A percentile compares a stretch with the other conserved stretches of the same genome.
phyloP scores from a whole-genome alignment of 202 grass and related monocot genomes.

The Schoenoplectus triqueter region DNA sequence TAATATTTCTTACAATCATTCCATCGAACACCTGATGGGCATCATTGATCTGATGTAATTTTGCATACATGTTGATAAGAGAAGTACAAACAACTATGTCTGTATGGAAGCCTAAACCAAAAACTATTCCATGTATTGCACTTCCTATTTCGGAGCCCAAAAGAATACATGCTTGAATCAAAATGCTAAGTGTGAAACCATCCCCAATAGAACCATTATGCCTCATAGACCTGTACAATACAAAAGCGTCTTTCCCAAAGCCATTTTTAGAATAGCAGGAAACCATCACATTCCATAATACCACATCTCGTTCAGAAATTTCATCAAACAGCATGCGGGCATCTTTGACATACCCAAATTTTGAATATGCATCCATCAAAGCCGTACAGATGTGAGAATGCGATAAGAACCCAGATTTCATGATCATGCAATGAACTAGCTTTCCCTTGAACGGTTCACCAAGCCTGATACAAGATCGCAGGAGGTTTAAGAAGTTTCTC shows the following conservation, averaged over 20 bases:
- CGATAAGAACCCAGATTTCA: constrained; percentile 26
- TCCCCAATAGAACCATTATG: constrained; percentile 49
- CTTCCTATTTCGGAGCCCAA: constrained; percentile 30
- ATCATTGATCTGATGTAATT: constrained; percentile 41
- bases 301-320: constrained; percentile 18
- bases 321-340: constrained; percentile 33
- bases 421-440: constrained; percentile 18
- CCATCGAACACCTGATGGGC: constrained; percentile 58
- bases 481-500: constrained; percentile 30
- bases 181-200: constrained; percentile 78
- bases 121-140: constrained; percentile 51
- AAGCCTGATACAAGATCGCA: constrained; percentile 26
- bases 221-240: constrained; percentile 45
- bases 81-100: constrained; percentile 79
- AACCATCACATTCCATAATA: constrained; percentile 42
- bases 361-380: constrained; percentile 23
- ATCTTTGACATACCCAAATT: constrained; percentile 30
- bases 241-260: constrained; percentile 47
- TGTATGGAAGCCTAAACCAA: constrained; percentile 51
- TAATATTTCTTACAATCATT: constrained; percentile 52
- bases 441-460: constrained; percentile 1
- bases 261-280: constrained; percentile 58
- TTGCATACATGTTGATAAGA: constrained; percentile 76
- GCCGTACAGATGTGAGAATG: constrained; percentile 19
- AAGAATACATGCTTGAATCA: constrained; percentile 42